Percentiles rank a stretch among this genome's conserved stretches.
These are phyloP conservation scores for Spizellomyces punctatus DNA, from an alignment of 192 early-diverging fungal species.

Conservation along the genomic window DNA sequence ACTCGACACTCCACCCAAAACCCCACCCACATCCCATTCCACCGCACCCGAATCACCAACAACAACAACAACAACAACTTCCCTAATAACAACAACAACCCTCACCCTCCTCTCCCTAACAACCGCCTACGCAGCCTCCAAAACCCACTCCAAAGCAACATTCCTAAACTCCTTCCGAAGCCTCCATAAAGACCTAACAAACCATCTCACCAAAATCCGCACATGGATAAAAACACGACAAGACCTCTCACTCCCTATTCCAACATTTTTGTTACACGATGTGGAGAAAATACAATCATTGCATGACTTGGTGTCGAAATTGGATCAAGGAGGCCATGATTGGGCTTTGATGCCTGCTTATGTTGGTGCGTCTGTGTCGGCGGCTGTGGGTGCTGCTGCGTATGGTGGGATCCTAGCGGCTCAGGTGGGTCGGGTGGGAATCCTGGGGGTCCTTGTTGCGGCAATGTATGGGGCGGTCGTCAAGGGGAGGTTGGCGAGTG, in stretches of 20 bases:
- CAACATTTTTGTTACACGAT: background rate
- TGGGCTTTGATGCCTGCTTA: background rate
- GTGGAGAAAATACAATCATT: background rate
- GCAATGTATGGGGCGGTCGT: background rate
- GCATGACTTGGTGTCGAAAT: background rate
- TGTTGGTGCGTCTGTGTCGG: background rate
- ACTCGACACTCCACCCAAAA: background rate
- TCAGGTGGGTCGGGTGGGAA: background rate
- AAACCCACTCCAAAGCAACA: background rate
- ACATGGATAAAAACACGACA: background rate
- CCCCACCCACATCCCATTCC: too few relatives aligned
- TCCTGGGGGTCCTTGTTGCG: background rate
- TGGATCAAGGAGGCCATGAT: background rate
- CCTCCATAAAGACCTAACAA: background rate
- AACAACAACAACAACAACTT: background rate
- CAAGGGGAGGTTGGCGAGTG: background rate
- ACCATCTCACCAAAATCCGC: background rate
- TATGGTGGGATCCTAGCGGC: background rate
- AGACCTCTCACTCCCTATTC: background rate
- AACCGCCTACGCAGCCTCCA: background rate
- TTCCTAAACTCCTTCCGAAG: background rate
- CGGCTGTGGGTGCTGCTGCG: background rate
- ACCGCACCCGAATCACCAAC: background rate
- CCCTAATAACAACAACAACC: background rate
- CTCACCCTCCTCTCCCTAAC: background rate